phyloP scores from a whole-genome alignment of 805 yeast species.

The Torulaspora franciscae region DNA sequence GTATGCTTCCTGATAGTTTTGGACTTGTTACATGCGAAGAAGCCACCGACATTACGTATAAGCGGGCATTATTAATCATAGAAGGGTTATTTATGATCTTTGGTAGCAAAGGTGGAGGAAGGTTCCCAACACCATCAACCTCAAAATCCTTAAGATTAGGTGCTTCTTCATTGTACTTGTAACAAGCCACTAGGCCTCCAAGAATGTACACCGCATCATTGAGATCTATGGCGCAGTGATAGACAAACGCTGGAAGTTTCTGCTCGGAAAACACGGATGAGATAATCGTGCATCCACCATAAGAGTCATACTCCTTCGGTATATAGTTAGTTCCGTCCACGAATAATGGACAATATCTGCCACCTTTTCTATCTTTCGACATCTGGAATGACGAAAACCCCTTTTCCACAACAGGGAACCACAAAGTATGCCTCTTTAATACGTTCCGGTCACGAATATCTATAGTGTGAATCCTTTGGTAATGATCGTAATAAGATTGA shows the following conservation, averaged over 20 bases:
- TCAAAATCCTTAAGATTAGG: constrained; percentile 36
- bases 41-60: constrained; percentile 39
- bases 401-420: constrained; percentile 27
- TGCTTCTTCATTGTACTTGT: constrained; percentile 25
- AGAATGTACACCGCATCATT: constrained; percentile 38
- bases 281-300: constrained; percentile 26
- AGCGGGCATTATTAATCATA: constrained; percentile 37
- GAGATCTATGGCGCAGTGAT: constrained; percentile 42
- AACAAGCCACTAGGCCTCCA: constrained; percentile 43
- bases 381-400: constrained; percentile 5
- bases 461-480: constrained; percentile 22
- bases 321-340: constrained; percentile 25
- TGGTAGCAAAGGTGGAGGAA: constrained; percentile 45
- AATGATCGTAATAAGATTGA: constrained; percentile 23
- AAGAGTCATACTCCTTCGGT: constrained; percentile 23
- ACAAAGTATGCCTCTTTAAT: constrained; percentile 26
- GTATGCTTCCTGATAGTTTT: constrained; percentile 40
- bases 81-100: constrained; percentile 42
- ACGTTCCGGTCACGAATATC: constrained; percentile 18
- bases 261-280: constrained; percentile 37
- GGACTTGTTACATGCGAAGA: constrained; percentile 39
- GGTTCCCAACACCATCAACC: constrained; percentile 39
- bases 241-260: constrained; percentile 41
- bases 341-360: constrained; percentile 25
- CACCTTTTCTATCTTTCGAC: not conserved